Evolutionary conservation across 495 filamentous ascomycete species (phyloP).

Genomic region (Aspergillus ostianus): DNA sequence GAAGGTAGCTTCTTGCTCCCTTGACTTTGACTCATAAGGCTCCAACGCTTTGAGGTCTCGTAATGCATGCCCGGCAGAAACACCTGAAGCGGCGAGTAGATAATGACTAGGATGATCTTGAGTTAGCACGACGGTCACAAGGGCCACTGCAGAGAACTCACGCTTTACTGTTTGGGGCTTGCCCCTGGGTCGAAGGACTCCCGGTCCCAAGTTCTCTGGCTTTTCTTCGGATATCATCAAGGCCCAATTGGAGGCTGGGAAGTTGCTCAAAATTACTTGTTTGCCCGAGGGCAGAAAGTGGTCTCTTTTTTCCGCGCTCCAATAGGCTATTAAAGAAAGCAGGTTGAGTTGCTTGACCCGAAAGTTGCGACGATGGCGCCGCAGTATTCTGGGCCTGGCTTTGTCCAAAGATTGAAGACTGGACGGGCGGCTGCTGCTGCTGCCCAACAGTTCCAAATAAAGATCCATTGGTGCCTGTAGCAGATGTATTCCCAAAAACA

Average conservation of each 20-base stretch:
- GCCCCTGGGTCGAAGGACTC: conserved; percentile 37
- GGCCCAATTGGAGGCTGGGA: conserved; percentile 70
- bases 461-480: conserved; percentile 25
- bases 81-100: conserved; percentile 84
- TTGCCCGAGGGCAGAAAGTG: conserved; percentile 36
- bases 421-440: conserved; percentile 34
- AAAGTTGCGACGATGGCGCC: conserved; percentile 19
- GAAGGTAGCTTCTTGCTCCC: conserved; percentile 40
- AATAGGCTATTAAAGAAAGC: conserved; percentile 88
- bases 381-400: conserved; percentile 23
- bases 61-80: conserved; percentile 72
- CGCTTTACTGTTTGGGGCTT: conserved; percentile 61
- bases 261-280: conserved; percentile 47
- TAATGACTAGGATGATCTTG: conserved; percentile 56
- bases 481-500: conserved; percentile 25
- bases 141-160: conserved; percentile 29
- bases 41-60: conserved; percentile 68
- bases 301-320: conserved; percentile 63
- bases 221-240: conserved; percentile 82
- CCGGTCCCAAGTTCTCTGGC: conserved; percentile 71
- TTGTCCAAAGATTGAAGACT: conserved; percentile 34
- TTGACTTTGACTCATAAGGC: conserved; percentile 44
- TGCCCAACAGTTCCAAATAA: conserved; percentile 31
- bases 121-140: conserved; percentile 6
- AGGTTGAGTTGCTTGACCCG: conserved; percentile 44